phyloP scores from a whole-genome alignment of 805 yeast genomes.

The Kazachstania taianensis region DNA sequence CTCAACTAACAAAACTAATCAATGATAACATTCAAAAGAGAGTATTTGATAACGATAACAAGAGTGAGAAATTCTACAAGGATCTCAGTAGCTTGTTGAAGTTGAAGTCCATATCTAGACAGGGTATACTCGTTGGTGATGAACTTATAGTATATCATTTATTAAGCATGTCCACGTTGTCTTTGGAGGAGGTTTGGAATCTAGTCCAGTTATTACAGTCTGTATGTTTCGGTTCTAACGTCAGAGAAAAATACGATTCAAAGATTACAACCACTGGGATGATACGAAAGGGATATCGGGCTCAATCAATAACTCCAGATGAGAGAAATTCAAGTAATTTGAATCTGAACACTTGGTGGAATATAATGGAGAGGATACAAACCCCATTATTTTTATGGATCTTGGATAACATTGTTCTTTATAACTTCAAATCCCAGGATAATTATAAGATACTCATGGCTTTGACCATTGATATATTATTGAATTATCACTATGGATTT shows the following conservation, averaged over 20 bases:
- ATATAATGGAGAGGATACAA: slow-evolving; percentile 22
- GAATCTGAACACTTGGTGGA: slow-evolving; percentile 26
- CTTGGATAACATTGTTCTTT: slow-evolving; percentile 20
- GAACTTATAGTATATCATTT: slow-evolving; percentile 26
- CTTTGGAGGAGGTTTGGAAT: slow-evolving; percentile 17
- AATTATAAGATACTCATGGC: slow-evolving; percentile 35
- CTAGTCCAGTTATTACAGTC: slow-evolving; percentile 22
- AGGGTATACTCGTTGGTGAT: slow-evolving; percentile 30
- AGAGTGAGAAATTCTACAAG: slow-evolving; percentile 7
- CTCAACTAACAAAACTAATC: slow-evolving; percentile 20
- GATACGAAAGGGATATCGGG: slow-evolving; percentile 19
- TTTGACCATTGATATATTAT: slow-evolving; percentile 32
- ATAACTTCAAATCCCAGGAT: slow-evolving; percentile 22
- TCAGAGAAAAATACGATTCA: slow-evolving; percentile 19
- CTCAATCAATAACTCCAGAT: slow-evolving; percentile 21
- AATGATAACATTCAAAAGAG: slow-evolving; percentile 8
- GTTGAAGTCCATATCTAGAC: slow-evolving; percentile 28
- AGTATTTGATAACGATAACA: slow-evolving; percentile 3
- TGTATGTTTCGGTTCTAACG: slow-evolving; percentile 22
- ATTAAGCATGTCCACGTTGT: slow-evolving; percentile 7
- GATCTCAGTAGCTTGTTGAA: slow-evolving; percentile 23
- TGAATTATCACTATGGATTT: slow-evolving; percentile 43
- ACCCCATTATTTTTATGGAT: slow-evolving; percentile 27
- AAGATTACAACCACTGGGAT: slow-evolving; percentile 10
- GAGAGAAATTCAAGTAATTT: slow-evolving; percentile 21